Evolutionary conservation across 2,329 filamentous ascomycete species (phyloP), one percentile per base, ranked within the genome.

Genomic region (Cladosporium sphaerospermum): DNA sequence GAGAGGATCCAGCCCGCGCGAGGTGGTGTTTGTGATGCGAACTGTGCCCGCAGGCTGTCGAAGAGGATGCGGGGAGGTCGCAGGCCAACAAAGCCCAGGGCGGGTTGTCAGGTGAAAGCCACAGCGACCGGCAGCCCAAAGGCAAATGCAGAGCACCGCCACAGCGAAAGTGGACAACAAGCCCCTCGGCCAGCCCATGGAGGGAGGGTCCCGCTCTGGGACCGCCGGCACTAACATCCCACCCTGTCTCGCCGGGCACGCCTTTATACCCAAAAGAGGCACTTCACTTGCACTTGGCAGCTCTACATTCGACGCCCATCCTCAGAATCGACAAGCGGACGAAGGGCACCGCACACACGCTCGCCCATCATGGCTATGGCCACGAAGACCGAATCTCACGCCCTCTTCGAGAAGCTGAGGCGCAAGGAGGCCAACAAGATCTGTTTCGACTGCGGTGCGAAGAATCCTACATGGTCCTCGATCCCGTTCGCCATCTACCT

Each of bases 391-490:
- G 84, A 97, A 78, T 96, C 92, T 74, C 88, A 92, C 71, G 92
- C 91, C 76, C 89, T 99, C 73, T 99, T 99, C 75, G 88, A 95
- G 78, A 96, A 96, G 78, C 77, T 97, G 70, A 96, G 95, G 80
- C 81, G 84, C 54, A 96, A 96, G 78, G 83, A 85, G 56, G 89
- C 91, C 57, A 99, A 99, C 78, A 96, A 95, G 91, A 83, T 95
- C 77, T 99, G 93, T 80, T 99, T 99, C 75, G 93, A 99, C 76
- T 99, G 93, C 74, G 85, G 88, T 69, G 87, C 90, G 66, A 97
- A 97, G 75, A 96, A 96, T 69, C 93, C 93, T 57, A 97, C 93
- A 55, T 99, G 93, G 93, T 95, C 91, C 7, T 97, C 92, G 6
- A 91, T 96, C 32, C 89, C 91, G 10, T 90, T 99, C 60, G 93